Evolutionary conservation across 352 stramenopile species (phyloP), one percentile per base, ranked within the genome.

Genomic region (Globisporangium paroecandrum): DNA sequence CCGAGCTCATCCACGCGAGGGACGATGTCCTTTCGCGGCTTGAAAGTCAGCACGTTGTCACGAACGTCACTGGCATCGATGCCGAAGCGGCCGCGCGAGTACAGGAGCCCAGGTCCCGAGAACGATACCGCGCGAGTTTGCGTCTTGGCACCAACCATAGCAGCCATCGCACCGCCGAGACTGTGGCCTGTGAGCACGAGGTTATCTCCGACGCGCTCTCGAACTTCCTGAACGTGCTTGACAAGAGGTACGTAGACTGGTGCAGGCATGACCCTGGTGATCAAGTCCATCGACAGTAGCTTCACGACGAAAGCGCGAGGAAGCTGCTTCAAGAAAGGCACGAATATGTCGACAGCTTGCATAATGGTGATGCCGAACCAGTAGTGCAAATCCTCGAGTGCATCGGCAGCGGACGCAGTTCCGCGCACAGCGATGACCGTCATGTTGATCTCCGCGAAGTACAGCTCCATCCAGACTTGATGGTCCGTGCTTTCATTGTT

Each of bases 341-440:
- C 74, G 34, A 94, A 93, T 6, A 89, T 69, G 60, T 94, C 87
- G 7, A 86, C 81, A 7, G 81, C 82, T 65, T 94, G 86, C 86
- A 95, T 95, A 69, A 94, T 91, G 56, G 71, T 88, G 62, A 95
- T 91, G 27, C 84, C 88, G 56, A 95, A 94, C 85, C 86, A 94
- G 68, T 83, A 95, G 70, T 95, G 86, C 66, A 95, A 73, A 63
- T 95, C 88, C 58, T 95, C 83, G 18, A 94, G 78, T 9, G 86
- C 86, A 58, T 95, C 88, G 3, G 84, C 81, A 12, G 81, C 85
- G 8, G 85, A 92, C 20, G 85, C 87, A 61, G 87, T 95, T 22
- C 87, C 87, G n/a, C 87, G 81, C 49, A 95, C 81, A 1, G 79
- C 76, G 47, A 95, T 82, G 41, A 95, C 87, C 22, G 87, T 95